Evolutionary conservation across 345 rosid species (phyloP).

Genomic region (Salix dunnii): DNA sequence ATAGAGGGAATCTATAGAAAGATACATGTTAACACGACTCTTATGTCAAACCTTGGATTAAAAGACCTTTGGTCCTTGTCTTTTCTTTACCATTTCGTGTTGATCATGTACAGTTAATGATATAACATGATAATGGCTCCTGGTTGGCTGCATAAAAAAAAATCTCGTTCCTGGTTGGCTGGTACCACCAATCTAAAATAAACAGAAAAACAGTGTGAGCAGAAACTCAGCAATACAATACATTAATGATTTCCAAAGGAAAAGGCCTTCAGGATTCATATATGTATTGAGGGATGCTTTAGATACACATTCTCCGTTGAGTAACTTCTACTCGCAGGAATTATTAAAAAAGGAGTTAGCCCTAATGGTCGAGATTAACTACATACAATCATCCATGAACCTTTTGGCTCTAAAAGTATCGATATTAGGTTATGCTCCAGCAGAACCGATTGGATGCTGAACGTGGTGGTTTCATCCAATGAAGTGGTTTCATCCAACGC

Average conservation of each 20-base stretch:
- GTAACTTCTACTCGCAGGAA: too few relatives aligned
- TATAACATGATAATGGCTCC: too few relatives aligned
- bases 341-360: not conserved
- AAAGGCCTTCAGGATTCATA: not conserved
- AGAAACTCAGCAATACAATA: too few relatives aligned
- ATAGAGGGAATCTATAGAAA: too few relatives aligned
- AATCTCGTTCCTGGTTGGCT: not conserved
- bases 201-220: not conserved
- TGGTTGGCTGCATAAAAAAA: too few relatives aligned
- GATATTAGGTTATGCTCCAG: not conserved
- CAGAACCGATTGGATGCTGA: not conserved
- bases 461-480: not conserved
- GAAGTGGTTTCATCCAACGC: not conserved
- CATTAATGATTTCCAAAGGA: not conserved
- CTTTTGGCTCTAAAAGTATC: not conserved
- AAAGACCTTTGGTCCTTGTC: too few relatives aligned
- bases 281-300: not conserved
- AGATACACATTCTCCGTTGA: not conserved
- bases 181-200: not conserved
- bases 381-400: not conserved
- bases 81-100: too few relatives aligned
- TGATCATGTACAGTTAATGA: too few relatives aligned
- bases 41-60: too few relatives aligned
- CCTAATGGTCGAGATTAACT: not conserved
- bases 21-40: too few relatives aligned